These are phyloP conservation scores for Porpolomopsis calyptriformis DNA, from an alignment of 768 basidiomycete species.

Conservation along the genomic window DNA sequence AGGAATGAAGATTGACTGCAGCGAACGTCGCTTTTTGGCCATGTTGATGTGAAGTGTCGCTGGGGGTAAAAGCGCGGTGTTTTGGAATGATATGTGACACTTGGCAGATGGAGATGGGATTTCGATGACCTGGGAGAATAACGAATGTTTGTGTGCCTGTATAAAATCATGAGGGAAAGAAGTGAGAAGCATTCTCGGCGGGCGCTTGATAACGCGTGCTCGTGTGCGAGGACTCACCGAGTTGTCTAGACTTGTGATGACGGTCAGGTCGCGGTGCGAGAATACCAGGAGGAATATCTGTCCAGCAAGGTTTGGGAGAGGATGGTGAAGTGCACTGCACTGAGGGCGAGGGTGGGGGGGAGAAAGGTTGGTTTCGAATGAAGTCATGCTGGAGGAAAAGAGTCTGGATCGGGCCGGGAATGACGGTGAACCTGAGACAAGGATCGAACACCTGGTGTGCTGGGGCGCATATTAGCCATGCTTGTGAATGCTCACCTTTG, in stretches of 20 bases:
- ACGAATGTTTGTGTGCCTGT: neutral
- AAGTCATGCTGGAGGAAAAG: too few relatives aligned
- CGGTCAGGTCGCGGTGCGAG: too few relatives aligned
- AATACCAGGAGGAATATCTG: too few relatives aligned
- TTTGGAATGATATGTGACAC: neutral
- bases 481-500: too few relatives aligned
- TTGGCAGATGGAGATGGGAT: neutral
- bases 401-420: too few relatives aligned
- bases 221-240: too few relatives aligned
- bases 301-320: neutral
- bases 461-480: too few relatives aligned
- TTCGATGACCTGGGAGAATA: neutral
- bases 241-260: too few relatives aligned
- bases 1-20: constrained; percentile 42
- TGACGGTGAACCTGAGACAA: too few relatives aligned
- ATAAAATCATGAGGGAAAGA: neutral
- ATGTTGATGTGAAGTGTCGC: constrained; percentile 19
- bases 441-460: too few relatives aligned
- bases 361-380: neutral
- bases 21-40: constrained; percentile 42
- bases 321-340: neutral
- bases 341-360: neutral
- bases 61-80: neutral
- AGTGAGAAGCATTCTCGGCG: neutral
- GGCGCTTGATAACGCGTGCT: neutral